Base-by-base conservation (phyloP, 345 rosid species). In the Melaleuca alternifolia region DNA sequence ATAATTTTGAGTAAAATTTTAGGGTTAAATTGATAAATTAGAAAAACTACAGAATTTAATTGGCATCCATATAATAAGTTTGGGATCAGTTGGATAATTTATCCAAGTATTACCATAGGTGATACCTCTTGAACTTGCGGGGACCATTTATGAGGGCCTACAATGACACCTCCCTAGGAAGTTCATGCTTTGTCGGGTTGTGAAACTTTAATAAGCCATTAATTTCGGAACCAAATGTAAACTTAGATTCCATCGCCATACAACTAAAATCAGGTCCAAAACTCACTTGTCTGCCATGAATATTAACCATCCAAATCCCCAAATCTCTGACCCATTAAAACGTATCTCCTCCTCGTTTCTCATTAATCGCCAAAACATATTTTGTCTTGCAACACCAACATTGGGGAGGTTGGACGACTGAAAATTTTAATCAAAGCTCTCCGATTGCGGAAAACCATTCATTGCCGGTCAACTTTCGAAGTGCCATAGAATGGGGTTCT, bases 31-130 rank as follows among this genome's bases (percentile, higher is more conserved):
- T 33, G 7, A 1, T 4, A 16, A 65, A 62, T n/a, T n/a, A 30
- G 3, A 1, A 16, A 65, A 30, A 65, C 0, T 15, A 0, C 33
- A n/a, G n/a, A n/a, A n/a, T n/a, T n/a, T n/a, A n/a, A n/a, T n/a
- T n/a, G n/a, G n/a, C n/a, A n/a, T n/a, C n/a, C n/a, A n/a, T n/a
- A n/a, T n/a, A n/a, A n/a, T n/a, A n/a, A n/a, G n/a, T n/a, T n/a
- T n/a, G n/a, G n/a, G n/a, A n/a, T n/a, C n/a, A n/a, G n/a, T 10
- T 3, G 11, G 9, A 59, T n/a, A 6, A 59, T n/a, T 59, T 59
- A 5, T 59, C 16, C 33, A 26, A 59, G 26, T 12, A 0, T 5
- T 2, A 30, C 4, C 6, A 6, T 28, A 59, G 16, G 9, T 11
- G 37, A 12, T 28, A 59, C 12, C 46, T 8, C 46, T 3, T 8